phyloP scores from a whole-genome alignment of 2,329 filamentous ascomycete species.

The Colletotrichum limetticola region DNA sequence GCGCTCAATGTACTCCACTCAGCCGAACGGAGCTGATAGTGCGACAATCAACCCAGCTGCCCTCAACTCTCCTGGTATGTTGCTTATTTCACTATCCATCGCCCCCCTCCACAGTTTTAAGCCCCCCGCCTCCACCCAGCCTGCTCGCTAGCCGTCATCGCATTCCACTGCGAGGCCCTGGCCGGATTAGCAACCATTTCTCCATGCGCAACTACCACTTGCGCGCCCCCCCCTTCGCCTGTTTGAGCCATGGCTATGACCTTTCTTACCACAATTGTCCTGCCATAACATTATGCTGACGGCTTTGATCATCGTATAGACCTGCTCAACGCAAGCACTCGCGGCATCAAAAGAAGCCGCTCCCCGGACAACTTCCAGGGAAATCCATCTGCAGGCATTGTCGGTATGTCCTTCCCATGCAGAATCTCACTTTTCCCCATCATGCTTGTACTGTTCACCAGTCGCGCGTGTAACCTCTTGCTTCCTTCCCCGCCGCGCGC shows the following conservation, averaged over 20 bases:
- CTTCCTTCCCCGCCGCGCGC: slow-evolving; percentile 45
- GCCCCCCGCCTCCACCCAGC: slow-evolving; percentile 26
- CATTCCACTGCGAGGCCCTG: slow-evolving; percentile 31
- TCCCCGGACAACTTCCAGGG: slow-evolving; percentile 76
- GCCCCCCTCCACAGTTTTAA: slow-evolving; percentile 19
- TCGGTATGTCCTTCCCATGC: slow-evolving; percentile 71
- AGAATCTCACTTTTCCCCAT: background rate
- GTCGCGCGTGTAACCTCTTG: slow-evolving; percentile 44
- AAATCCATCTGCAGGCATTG: slow-evolving; percentile 68
- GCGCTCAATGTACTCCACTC: slow-evolving; percentile 64
- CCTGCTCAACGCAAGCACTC: slow-evolving; percentile 64
- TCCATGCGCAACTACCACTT: slow-evolving; percentile 20
- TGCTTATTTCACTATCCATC: slow-evolving; percentile 40
- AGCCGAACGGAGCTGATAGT: slow-evolving; percentile 81
- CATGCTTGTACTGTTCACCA: slow-evolving; percentile 26
- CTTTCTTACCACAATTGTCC: slow-evolving; percentile 20
- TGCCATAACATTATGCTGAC: slow-evolving; percentile 42
- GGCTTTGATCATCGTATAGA: slow-evolving; percentile 50
- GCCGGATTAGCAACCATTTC: slow-evolving; percentile 10
- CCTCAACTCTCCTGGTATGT: slow-evolving; percentile 81
- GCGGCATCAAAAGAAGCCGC: slow-evolving; percentile 82
- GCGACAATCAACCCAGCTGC: slow-evolving; percentile 92
- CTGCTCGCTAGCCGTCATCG: slow-evolving; percentile 32
- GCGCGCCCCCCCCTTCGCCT: background rate
- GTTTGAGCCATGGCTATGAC: slow-evolving; percentile 26